phyloP scores from a whole-genome alignment of 2,329 filamentous ascomycete genomes.

The Diaporthe caulivora region DNA sequence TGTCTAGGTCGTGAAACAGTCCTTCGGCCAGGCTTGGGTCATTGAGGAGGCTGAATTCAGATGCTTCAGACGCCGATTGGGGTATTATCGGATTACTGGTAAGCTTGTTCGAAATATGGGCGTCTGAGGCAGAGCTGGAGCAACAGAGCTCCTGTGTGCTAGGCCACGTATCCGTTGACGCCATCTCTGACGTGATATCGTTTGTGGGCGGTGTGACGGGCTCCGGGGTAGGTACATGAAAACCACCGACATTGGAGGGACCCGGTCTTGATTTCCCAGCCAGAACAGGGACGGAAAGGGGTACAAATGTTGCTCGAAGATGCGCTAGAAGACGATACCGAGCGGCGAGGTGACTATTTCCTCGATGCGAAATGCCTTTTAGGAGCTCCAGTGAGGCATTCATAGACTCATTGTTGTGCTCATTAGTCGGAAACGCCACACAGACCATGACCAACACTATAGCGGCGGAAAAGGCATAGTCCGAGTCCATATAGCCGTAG shows the following conservation, averaged over 20 bases:
- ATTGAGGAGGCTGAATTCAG: constrained; percentile 40
- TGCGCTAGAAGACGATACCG: constrained; percentile 50
- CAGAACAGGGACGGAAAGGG: constrained; percentile 24
- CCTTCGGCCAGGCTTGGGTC: constrained; percentile 39
- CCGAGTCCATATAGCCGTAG: constrained; percentile 69
- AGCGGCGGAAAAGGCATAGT: constrained; percentile 67
- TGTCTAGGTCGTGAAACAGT: constrained; percentile 45
- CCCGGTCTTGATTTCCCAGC: neutral
- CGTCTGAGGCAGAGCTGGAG: too few species aligned
- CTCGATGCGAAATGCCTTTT: constrained; percentile 63
- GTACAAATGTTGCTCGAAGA: constrained; percentile 45
- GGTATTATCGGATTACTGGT: neutral
- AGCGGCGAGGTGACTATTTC: constrained; percentile 61
- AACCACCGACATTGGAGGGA: neutral
- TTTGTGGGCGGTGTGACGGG: neutral
- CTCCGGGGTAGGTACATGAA: neutral
- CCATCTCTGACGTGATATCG: neutral
- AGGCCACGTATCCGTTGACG: too few species aligned
- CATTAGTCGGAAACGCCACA: constrained; percentile 61
- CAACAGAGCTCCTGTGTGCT: neutral
- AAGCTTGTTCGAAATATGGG: neutral
- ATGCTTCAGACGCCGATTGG: constrained; percentile 27
- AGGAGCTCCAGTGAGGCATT: constrained; percentile 60
- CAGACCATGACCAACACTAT: constrained; percentile 68
- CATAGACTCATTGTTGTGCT: constrained; percentile 58